Conservation (phyloP, 2,329 filamentous ascomycete genomes). For the Monilinia polystroma region DNA sequence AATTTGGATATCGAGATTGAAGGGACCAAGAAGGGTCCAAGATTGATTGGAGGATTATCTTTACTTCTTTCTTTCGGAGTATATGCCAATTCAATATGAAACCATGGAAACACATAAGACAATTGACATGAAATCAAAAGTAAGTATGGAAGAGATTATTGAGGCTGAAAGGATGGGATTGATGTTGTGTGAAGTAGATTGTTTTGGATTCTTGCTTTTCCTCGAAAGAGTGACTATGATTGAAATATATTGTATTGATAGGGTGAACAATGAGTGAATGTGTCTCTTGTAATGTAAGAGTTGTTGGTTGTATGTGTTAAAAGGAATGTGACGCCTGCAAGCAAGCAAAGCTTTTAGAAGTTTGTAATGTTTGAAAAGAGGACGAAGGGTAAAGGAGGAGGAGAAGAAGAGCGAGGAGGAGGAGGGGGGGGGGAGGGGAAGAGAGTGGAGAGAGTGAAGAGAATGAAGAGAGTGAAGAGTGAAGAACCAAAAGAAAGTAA, state of each 20-base stretch:
- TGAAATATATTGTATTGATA: constrained; percentile 25
- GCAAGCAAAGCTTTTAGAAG: constrained; percentile 44
- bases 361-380: constrained; percentile 31
- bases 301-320: too few species aligned
- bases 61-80: background rate
- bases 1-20: too few species aligned
- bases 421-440: constrained; percentile 31
- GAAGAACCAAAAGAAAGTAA: constrained; percentile 11
- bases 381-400: constrained; percentile 38
- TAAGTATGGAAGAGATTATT: background rate
- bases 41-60: background rate
- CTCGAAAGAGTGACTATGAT: constrained; percentile 41
- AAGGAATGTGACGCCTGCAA: constrained; percentile 58
- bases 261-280: constrained; percentile 35
- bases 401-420: constrained; percentile 25
- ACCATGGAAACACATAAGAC: background rate
- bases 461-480: too few species aligned
- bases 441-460: constrained; percentile 15
- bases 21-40: too few species aligned
- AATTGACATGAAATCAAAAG: background rate
- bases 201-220: background rate
- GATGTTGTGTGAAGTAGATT: background rate
- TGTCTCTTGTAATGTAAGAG: too few species aligned
- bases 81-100: too few species aligned
- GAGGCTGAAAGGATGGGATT: background rate